Evolutionary conservation across 208 protist species (phyloP), one percentile per base, ranked within the genome.

Genomic region (Acanthamoeba polyphaga): DNA sequence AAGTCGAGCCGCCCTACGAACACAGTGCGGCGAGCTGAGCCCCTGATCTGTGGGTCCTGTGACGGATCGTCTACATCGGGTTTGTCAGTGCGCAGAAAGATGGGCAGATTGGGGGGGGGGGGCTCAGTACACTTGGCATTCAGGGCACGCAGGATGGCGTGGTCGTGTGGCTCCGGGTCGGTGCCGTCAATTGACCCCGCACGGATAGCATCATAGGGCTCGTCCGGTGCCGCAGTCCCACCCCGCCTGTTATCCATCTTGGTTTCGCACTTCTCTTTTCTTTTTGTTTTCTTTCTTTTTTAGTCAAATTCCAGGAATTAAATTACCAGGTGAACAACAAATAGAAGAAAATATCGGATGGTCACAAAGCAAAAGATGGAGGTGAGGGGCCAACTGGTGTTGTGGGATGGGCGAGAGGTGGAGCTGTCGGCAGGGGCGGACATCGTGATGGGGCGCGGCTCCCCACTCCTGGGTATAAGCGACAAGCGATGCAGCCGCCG

Each of bases 111-210:
- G n/a, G 34, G 17, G 15, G n/a, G 53, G 32, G 32, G 51, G 34
- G 13, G 27, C 62, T 29, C 17, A 13, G 64, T 94, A 96, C 95
- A 96, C 1, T 95, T 7, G n/a, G 95, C 85, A 3, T 85, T 17
- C 27, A 95, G 66, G 34, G 95, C 95, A 29, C 95, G 74, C 38
- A 88, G 8, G 10, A 96, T 76, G 38, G 15, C 95, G 68, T 78
- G 95, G 68, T 96, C 95, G 46, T 96, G 95, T 38, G 95, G 95
- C 24, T 34, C 76, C 3, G 74, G 70, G 55, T 96, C 95, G 17
- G 95, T 96, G 38, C 95, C 95, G 78, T 96, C 95, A 27, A 96
- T 96, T 17, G 87, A 95, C 4, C 95, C 95, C 22, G 95, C 94
- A 22, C 55, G 38, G 8, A 96, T 22, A 9, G 95, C 90, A n/a